phyloP scores from a whole-genome alignment of 495 filamentous ascomycete species.

The Trichoderma asperelloides region DNA sequence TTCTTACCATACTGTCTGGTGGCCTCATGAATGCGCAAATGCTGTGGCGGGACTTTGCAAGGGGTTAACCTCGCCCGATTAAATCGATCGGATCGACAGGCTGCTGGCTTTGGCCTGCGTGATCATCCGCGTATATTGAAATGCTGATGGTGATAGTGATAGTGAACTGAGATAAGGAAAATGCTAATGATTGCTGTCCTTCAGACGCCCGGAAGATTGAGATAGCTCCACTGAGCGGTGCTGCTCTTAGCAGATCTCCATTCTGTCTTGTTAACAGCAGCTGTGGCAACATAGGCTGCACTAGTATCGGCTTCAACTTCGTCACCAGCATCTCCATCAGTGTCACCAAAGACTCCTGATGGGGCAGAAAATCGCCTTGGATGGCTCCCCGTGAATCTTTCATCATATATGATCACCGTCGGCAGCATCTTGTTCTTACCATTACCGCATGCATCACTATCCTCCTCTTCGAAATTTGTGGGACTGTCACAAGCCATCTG shows the following conservation, averaged over 20 bases:
- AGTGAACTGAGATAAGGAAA: not conserved
- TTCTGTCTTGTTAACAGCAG: not conserved
- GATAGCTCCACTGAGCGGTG: constrained; percentile 5
- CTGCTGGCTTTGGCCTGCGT: not conserved
- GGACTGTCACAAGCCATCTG: not conserved
- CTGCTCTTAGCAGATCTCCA: not conserved
- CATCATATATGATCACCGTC: constrained; percentile 4
- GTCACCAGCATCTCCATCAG: not conserved
- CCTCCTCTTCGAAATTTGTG: not conserved
- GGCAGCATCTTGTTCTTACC: not conserved
- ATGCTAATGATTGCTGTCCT: not conserved
- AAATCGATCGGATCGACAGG: not conserved
- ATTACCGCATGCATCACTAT: not conserved
- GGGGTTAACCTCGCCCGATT: not conserved
- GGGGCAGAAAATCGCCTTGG: not conserved
- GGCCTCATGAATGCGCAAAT: not conserved
- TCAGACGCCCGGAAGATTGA: constrained; percentile 8
- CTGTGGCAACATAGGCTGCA: not conserved
- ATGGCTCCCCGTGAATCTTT: not conserved
- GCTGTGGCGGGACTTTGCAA: not conserved
- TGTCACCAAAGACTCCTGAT: not conserved
- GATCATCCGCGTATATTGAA: not conserved
- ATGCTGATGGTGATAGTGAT: not conserved
- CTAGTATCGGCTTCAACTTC: not conserved
- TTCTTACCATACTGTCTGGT: not conserved